phyloP scores from a whole-genome alignment of 169 alveolate species.

The Babesia gibsoni region DNA sequence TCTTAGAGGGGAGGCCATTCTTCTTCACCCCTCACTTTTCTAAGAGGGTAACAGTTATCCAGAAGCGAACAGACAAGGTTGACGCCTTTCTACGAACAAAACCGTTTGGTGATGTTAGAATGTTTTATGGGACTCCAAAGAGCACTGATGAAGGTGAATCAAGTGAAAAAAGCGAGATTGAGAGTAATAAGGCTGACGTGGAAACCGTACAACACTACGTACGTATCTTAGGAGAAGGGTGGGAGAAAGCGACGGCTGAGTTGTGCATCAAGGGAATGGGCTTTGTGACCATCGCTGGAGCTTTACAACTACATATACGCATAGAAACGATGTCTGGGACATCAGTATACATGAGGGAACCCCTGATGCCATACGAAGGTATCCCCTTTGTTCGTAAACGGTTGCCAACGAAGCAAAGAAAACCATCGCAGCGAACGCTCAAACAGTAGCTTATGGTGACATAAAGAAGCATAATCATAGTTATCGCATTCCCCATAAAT shows the following conservation, averaged over 20 bases:
- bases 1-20: constrained; percentile 37
- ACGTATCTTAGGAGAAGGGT: constrained; percentile 28
- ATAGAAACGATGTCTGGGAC: constrained; percentile 37
- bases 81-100: background rate
- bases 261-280: constrained; percentile 63
- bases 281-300: constrained; percentile 62
- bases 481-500: background rate
- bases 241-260: constrained; percentile 61
- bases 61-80: constrained; percentile 16
- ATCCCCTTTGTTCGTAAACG: constrained; percentile 23
- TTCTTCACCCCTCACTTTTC: constrained; percentile 52
- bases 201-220: constrained; percentile 6
- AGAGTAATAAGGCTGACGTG: background rate
- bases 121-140: constrained; percentile 19
- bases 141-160: background rate
- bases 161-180: background rate
- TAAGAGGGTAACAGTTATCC: constrained; percentile 6
- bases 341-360: constrained; percentile 35
- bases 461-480: background rate
- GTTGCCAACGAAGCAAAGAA: too few relatives aligned
- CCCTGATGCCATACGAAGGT: constrained; percentile 46
- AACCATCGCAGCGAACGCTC: too few relatives aligned
- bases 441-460: too few relatives aligned
- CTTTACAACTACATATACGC: constrained; percentile 16
- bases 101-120: constrained; percentile 23